Base-by-base conservation (phyloP, 768 basidiomycete genomes). In the Lactifluus hygrophoroides region DNA sequence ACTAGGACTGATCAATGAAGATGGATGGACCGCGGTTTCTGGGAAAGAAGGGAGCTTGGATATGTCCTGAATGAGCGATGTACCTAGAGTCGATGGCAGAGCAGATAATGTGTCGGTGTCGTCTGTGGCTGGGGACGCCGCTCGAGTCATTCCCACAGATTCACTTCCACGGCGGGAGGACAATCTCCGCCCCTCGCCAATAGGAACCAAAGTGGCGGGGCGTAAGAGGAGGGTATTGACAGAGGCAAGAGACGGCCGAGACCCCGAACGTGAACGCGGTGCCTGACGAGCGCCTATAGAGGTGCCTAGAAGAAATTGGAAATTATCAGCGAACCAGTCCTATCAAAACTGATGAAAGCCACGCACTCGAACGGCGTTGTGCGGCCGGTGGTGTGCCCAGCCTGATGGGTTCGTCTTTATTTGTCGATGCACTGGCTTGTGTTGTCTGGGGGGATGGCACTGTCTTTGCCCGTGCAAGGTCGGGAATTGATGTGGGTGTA, bases 1-100 rank as follows among this genome's bases (percentile, higher is more conserved):
- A 30, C 30, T n/a, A 21, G 37, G 23, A 35, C 28, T 58, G n/a
- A 28, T 46, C 32, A 37, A 23, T 11, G 52, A 9, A 21, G 56
- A 58, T 19, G 32, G 28, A 40, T 44, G n/a, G 5, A 7, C 7
- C 5, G 53, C 60, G 40, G 34, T 57, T 47, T 57, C 60, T 11
- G 56, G 63, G 46, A 56, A 58, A 8, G 42, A 38, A 35, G 63
- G 63, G 25, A 52, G 52, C 17, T 32, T 52, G 16, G 56, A 62
- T 23, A 52, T 25, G 27, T 52, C 27, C 14, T 53, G 51, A 9
- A 44, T 40, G 32, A 21, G 23, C 4, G 54, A 13, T 16, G 40
- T 42, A 25, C 28, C 54, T 23, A 62, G 45, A 3, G 55, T 45
- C 5, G 53, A 51, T 5, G 53, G 56, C 13, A 58, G 34, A 19